phyloP scores from a whole-genome alignment of 1,284 basidiomycete species.

The Ceratobasidium sp. region DNA sequence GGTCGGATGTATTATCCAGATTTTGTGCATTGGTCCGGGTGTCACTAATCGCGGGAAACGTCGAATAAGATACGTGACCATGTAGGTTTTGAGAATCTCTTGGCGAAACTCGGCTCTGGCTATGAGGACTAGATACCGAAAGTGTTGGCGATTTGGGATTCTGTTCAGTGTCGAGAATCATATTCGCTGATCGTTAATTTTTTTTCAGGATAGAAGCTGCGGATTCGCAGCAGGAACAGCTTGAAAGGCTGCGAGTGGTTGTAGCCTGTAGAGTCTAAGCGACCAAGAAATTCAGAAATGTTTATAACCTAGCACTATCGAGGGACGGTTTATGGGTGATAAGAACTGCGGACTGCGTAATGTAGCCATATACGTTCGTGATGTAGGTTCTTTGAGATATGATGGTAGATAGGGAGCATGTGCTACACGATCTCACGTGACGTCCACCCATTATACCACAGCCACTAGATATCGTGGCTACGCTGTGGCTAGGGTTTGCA shows the following conservation, averaged over 20 bases:
- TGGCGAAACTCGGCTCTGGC: not conserved
- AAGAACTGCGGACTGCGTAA: not conserved
- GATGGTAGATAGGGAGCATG: not conserved
- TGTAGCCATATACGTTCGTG: not conserved
- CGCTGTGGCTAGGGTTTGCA: no score
- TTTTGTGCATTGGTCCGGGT: no score
- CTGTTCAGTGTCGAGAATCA: slow-evolving; percentile 12
- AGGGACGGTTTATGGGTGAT: no score
- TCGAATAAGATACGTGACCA: slow-evolving; percentile 25
- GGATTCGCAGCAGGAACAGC: not conserved
- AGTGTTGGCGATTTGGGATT: slow-evolving; percentile 11
- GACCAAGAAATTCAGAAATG: not conserved
- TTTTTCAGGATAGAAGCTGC: not conserved
- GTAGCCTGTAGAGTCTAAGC: not conserved
- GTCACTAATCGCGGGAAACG: slow-evolving; percentile 4
- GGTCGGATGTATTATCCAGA: not conserved
- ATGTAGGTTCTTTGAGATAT: not conserved
- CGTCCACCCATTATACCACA: not conserved
- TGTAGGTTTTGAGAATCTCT: not conserved
- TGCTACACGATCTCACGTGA: not conserved
- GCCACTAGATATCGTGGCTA: not conserved
- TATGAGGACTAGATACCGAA: not conserved
- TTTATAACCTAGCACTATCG: no score
- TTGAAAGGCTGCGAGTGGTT: not conserved
- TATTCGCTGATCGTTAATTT: not conserved